Percentiles rank a stretch among this genome's conserved stretches.
phyloP scores from a whole-genome alignment of 2,329 filamentous ascomycete genomes.

The Venturia asperata region DNA sequence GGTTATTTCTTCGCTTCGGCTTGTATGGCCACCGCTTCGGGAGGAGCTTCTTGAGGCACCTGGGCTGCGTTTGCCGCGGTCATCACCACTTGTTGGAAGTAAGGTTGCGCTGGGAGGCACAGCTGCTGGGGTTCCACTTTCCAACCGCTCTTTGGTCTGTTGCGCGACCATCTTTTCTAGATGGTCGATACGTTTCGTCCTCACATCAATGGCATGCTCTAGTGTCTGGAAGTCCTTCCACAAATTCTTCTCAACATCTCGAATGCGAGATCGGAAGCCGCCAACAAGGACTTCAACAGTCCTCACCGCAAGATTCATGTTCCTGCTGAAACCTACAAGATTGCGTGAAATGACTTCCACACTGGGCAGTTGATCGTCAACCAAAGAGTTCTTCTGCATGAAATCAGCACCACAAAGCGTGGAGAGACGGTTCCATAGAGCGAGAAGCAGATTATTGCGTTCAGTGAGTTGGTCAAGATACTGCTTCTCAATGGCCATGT shows the following conservation, averaged over 20 bases:
- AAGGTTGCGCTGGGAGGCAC: conserved; percentile 22
- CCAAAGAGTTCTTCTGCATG: conserved; percentile 80
- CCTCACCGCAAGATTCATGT: conserved; percentile 78
- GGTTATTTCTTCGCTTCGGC: conserved; percentile 46
- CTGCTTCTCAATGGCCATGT: conserved; percentile 67
- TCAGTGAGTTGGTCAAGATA: conserved; percentile 84
- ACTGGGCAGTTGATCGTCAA: conserved; percentile 79
- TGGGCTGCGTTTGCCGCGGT: background rate
- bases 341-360: conserved; percentile 80
- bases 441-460: conserved; percentile 78
- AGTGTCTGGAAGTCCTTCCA: conserved; percentile 83
- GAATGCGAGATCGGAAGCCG: conserved; percentile 72
- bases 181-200: conserved; percentile 78
- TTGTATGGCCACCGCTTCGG: conserved; percentile 24
- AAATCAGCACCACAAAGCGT: conserved; percentile 84
- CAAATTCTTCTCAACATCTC: conserved; percentile 80
- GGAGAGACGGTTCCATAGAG: conserved; percentile 85
- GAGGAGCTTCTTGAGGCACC: conserved; percentile 31
- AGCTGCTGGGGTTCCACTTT: conserved; percentile 28
- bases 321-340: conserved; percentile 82
- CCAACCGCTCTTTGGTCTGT: conserved; percentile 40
- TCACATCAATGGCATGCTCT: conserved; percentile 70
- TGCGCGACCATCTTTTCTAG: conserved; percentile 67
- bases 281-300: conserved; percentile 74
- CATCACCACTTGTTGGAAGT: conserved; percentile 20